phyloP scores from a whole-genome alignment of 768 basidiomycete genomes.

The Phlebiopsis flavidoalba region DNA sequence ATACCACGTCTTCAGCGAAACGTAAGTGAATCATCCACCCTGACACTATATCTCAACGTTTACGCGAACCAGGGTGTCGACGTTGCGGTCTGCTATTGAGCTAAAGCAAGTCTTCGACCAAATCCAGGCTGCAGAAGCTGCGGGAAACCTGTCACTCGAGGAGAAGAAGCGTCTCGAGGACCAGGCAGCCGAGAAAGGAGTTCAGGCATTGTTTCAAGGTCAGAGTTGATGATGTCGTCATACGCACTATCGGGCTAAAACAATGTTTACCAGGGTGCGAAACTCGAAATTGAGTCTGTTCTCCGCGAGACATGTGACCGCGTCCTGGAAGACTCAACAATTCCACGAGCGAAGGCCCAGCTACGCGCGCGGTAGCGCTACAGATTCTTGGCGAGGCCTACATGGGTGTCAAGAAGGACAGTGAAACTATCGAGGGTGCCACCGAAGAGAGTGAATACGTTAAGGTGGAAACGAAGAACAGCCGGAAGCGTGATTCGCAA shows the following conservation, averaged over 20 bases:
- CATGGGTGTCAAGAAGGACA: slow-evolving; percentile 61
- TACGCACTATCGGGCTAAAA: background rate
- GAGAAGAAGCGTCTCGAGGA: slow-evolving; percentile 83
- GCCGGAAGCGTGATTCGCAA: slow-evolving; percentile 38
- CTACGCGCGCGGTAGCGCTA: slow-evolving; percentile 76
- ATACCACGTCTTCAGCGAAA: slow-evolving; percentile 91
- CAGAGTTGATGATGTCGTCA: slow-evolving; percentile 6
- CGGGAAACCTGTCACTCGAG: slow-evolving; percentile 71
- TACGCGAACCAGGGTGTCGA: slow-evolving; percentile 57
- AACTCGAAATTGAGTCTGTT: slow-evolving; percentile 87
- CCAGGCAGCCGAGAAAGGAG: slow-evolving; percentile 88
- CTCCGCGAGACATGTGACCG: slow-evolving; percentile 86
- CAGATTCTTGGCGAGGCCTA: slow-evolving; percentile 84
- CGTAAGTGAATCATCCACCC: slow-evolving; percentile 44
- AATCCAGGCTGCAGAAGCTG: slow-evolving; percentile 84
- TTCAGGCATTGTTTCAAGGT: slow-evolving; percentile 91
- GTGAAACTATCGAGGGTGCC: slow-evolving; percentile 15
- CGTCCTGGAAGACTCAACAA: slow-evolving; percentile 53
- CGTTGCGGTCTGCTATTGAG: slow-evolving; percentile 81
- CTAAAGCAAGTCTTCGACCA: slow-evolving; percentile 89
- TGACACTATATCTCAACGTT: background rate
- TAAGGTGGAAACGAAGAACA: slow-evolving; percentile 68
- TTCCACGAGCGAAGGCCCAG: slow-evolving; percentile 53
- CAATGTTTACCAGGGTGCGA: slow-evolving; percentile 57
- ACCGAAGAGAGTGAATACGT: slow-evolving; percentile 76